Base-by-base conservation (phyloP, 2,329 filamentous ascomycete genomes). In the Phaeomoniella chlamydospora region DNA sequence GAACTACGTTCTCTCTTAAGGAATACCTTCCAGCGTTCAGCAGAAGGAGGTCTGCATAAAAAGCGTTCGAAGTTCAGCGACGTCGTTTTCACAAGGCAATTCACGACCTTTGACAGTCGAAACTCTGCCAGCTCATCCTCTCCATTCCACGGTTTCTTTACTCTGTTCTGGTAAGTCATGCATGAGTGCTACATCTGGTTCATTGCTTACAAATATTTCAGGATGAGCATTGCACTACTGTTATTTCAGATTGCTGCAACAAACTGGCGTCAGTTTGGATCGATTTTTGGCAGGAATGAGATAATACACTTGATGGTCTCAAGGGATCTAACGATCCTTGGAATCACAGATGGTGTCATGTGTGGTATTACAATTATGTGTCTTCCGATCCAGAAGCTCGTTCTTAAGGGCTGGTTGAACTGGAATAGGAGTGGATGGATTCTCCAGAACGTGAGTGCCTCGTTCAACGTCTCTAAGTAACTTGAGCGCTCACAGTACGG, bases 71-170 rank as follows among this genome's bases (percentile, higher is more conserved):
- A 55, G 11, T 58, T 69, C 31, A 54, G 65, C 37, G 65, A 80
- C 47, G 58, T 83, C 31, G 70, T 82, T 35, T 87, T 86, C 50
- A 84, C 78, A 0, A 65, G 72, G 15, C 75, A 78, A 41, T 81
- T 84, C 47, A 81, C 78, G 4, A 68, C 77, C 0, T 86, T 87
- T 52, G 81, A 87, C 53, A 67, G 77, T 9, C 74, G 81, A 43
- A 86, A 85, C 48, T 65, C 68, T 4, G 59, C 61, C 1, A 70
- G 72, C 2, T 67, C 70, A 3, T 74, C 77, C 33, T 83, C 75
- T 30, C 76, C 77, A 0, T 87, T 86, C 47, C 74, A 80, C 50
- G 82, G 82, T 18, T 87, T 87, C 59, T 86, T 82, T 49, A 81
- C 77, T 0, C 61, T 88, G 0, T 85, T 85, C 53, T 87, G 82